These are phyloP conservation scores for Austroboletus niveus DNA, from an alignment of 1,284 basidiomycete species.

Conservation along the genomic window DNA sequence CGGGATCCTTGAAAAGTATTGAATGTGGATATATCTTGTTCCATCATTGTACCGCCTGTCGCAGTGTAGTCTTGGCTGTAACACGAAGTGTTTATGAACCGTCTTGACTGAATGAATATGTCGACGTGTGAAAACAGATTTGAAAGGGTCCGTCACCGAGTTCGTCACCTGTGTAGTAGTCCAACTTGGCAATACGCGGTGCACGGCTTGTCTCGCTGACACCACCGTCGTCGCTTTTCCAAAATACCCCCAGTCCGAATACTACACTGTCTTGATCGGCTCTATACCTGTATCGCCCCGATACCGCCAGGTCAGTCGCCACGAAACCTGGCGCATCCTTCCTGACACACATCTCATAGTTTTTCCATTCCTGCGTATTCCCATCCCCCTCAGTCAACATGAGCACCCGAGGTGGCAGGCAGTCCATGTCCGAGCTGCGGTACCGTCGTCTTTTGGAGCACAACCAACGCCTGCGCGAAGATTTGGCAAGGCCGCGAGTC, in stretches of 20 bases:
- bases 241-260: slow-evolving; percentile 6
- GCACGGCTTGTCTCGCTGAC: slow-evolving; percentile 11
- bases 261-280: neutral
- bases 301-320: slow-evolving; percentile 8
- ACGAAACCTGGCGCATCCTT: neutral
- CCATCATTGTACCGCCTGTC: neutral
- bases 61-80: slow-evolving; percentile 12
- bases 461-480: slow-evolving; percentile 88
- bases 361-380: neutral
- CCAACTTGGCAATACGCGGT: slow-evolving; percentile 9
- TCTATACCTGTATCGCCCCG: neutral
- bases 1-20: slow-evolving; percentile 35
- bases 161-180: neutral
- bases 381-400: slow-evolving; percentile 36
- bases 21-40: neutral
- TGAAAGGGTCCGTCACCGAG: slow-evolving; percentile 4
- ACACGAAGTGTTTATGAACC: neutral
- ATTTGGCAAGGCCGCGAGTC: slow-evolving; percentile 83
- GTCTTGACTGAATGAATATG: slow-evolving; percentile 1
- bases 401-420: slow-evolving; percentile 63
- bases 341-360: slow-evolving; percentile 9
- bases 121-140: slow-evolving; percentile 27
- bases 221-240: slow-evolving; percentile 7
- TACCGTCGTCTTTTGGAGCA: slow-evolving; percentile 90
- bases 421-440: slow-evolving; percentile 96